These are phyloP conservation scores for Trichophyton mentagrophytes DNA, from an alignment of 2,329 filamentous ascomycete species.

Conservation along the genomic window DNA sequence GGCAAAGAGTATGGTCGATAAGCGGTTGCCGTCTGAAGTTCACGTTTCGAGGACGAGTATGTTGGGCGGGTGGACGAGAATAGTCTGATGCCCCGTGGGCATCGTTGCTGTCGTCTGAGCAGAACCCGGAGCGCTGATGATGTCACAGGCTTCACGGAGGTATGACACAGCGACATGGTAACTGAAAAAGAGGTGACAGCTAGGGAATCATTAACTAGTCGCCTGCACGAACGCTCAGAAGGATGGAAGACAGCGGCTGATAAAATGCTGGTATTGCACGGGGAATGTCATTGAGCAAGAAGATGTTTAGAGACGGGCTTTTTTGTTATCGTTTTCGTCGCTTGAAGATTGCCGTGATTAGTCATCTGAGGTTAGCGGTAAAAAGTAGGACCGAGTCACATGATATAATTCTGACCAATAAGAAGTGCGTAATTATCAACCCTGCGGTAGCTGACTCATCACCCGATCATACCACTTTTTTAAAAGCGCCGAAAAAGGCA, in stretches of 20 bases:
- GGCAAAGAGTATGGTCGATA: constrained; percentile 50
- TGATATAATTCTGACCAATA: not conserved
- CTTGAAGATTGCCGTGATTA: not conserved
- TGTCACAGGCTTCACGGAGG: constrained; percentile 32
- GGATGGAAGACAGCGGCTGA: not conserved
- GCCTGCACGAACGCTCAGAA: not conserved
- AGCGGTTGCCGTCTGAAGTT: constrained; percentile 53
- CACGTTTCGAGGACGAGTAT: constrained; percentile 42
- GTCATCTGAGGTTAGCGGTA: not conserved
- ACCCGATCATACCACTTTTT: constrained; percentile 3
- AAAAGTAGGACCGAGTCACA: not conserved
- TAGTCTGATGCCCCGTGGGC: constrained; percentile 30
- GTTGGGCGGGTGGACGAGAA: constrained; percentile 37
- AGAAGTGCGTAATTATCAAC: not conserved
- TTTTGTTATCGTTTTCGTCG: constrained; percentile 1
- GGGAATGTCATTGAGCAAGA: not conserved
- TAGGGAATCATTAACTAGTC: not conserved
- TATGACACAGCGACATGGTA: constrained; percentile 31
- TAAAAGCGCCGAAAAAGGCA: not conserved
- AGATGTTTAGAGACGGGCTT: not conserved
- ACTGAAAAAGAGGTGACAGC: not conserved
- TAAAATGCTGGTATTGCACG: not conserved
- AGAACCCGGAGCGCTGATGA: constrained; percentile 34
- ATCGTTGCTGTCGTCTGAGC: constrained; percentile 19
- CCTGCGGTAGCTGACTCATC: not conserved